A percentile compares a stretch with the other conserved stretches of the same genome.
These are phyloP conservation scores for Mimosa pudica DNA, from an alignment of 306 rosid genomes.

Conservation along the genomic window DNA sequence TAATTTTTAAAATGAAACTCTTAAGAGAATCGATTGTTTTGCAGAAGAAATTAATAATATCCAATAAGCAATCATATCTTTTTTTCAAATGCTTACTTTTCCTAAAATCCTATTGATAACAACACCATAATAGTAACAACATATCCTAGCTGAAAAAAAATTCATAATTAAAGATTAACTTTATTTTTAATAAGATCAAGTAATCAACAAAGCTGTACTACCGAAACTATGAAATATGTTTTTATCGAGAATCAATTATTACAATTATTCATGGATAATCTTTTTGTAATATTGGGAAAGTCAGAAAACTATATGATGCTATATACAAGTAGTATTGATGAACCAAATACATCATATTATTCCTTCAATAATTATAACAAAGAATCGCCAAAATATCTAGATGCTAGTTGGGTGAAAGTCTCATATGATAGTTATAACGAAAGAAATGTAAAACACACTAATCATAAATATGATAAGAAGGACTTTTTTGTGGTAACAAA, in stretches of 20 bases:
- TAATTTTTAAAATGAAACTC: not conserved
- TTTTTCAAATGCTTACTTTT: not conserved
- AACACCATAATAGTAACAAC: not conserved
- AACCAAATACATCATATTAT: too few relatives aligned
- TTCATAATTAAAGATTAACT: not conserved
- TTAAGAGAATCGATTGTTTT: not conserved
- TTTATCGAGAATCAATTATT: not conserved
- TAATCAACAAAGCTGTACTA: not conserved
- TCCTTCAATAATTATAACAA: not conserved
- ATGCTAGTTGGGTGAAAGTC: not conserved
- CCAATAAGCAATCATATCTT: too few relatives aligned
- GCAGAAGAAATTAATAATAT: not conserved
- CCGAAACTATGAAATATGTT: not conserved
- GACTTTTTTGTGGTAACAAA: not conserved
- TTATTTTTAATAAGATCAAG: not conserved
- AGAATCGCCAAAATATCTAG: not conserved
- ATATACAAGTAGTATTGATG: not conserved
- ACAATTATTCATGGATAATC: not conserved
- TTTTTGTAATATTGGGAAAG: not conserved
- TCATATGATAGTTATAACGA: not conserved
- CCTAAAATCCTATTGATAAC: not conserved
- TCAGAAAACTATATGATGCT: not conserved
- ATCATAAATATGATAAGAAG: not conserved
- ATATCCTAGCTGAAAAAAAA: not conserved
- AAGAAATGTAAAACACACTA: not conserved